A percentile compares a stretch with the other conserved stretches of the same genome.
These are phyloP conservation scores for Lichina pygmaea DNA, from an alignment of 495 filamentous ascomycete species.

Conservation along the genomic window DNA sequence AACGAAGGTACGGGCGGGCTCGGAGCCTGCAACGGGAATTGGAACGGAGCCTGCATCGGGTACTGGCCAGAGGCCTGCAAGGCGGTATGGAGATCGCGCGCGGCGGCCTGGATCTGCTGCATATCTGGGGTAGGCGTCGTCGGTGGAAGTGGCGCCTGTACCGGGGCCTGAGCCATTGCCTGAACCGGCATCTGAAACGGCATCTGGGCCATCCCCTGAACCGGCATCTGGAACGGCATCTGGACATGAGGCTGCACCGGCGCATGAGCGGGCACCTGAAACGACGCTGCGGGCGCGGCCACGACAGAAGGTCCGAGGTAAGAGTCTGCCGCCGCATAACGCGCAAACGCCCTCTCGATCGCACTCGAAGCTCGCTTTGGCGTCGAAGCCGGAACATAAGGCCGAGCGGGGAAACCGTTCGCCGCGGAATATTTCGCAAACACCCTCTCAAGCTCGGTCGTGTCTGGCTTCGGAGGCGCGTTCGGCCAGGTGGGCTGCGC, in stretches of 20 bases:
- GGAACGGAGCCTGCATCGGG: not conserved
- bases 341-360: too few relatives aligned
- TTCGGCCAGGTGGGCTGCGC: not conserved
- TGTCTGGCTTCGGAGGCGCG: conserved; percentile 1
- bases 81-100: not conserved
- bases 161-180: too few relatives aligned
- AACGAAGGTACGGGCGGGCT: not conserved
- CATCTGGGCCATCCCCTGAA: too few relatives aligned
- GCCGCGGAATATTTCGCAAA: conserved; percentile 17
- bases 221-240: too few relatives aligned
- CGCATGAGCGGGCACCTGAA: conserved; percentile 4
- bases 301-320: not conserved
- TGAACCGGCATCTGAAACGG: too few relatives aligned
- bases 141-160: too few relatives aligned
- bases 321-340: not conserved
- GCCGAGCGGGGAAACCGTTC: not conserved
- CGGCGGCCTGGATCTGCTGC: not conserved
- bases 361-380: too few relatives aligned
- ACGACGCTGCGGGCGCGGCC: not conserved
- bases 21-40: not conserved
- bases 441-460: conserved; percentile 18
- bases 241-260: not conserved
- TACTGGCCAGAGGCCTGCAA: not conserved
- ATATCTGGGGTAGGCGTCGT: not conserved
- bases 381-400: too few relatives aligned